Evolutionary conservation across 495 filamentous ascomycete genomes (phyloP).

Genomic region (Penicillium turbatum): DNA sequence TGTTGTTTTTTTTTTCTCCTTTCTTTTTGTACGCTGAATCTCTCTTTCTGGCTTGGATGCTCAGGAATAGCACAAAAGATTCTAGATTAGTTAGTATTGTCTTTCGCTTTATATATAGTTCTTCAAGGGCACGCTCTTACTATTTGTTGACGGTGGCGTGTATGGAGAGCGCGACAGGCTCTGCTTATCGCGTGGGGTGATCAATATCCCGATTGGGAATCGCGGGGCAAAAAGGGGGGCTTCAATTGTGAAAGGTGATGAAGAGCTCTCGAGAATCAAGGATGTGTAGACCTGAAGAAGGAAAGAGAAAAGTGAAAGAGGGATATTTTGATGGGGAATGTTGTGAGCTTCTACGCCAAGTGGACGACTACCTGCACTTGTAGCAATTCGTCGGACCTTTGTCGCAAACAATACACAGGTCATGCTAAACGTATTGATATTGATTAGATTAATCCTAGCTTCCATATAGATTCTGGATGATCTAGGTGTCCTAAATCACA

Average conservation of each 20-base stretch:
- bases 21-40: background rate
- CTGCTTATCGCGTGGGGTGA: conserved; percentile 9
- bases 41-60: background rate
- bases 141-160: background rate
- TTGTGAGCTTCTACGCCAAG: background rate
- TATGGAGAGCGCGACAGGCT: conserved; percentile 4
- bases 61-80: background rate
- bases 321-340: background rate
- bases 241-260: background rate
- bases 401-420: too few relatives aligned
- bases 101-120: background rate
- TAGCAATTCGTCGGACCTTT: too few relatives aligned
- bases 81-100: background rate
- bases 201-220: conserved; percentile 2
- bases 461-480: background rate
- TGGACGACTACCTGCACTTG: too few relatives aligned
- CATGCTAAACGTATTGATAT: background rate
- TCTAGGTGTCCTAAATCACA: background rate
- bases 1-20: background rate
- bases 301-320: background rate
- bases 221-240: conserved; percentile 20
- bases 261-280: too few relatives aligned
- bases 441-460: background rate
- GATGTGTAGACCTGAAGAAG: background rate
- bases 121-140: background rate